Evolutionary conservation across 306 rosid genomes (phyloP), one percentile per base, ranked within the genome.

Genomic region (Astragalus membranaceus): DNA sequence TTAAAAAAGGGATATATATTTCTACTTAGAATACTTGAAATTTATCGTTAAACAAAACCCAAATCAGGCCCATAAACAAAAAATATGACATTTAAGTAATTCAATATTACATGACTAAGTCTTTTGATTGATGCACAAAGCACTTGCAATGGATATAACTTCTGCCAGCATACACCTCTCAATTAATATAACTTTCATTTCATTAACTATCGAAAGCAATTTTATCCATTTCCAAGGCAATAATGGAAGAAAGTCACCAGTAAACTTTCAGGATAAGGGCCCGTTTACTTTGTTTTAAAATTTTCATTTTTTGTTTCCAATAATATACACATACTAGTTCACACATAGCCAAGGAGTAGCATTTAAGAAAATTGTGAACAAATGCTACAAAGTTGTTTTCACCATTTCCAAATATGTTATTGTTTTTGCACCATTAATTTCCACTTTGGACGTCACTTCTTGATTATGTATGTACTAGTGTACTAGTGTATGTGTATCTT

Each of bases 61-160:
- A 64, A 64, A 7, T 51, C 11, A 15, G 32, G 54, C 58, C 12
- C 53, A 41, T 15, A 62, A 11, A 35, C 17, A 6, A 30, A 43
- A 56, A 67, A 55, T 41, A 63, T 16, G 60, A 73, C 71, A 42
- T 20, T 33, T 48, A 61, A 63, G 51, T 41, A 59, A 20, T 33
- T 26, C 48, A 55, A 33, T 58, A 39, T 3, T 57, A 35, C 75
- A 64, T 51, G 48, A 52, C 42, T 70, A 35, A 15, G 48, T 23
- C 36, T 49, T 59, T 44, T 41, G 66, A 59, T 15, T 42, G 29
- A 83, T 58, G 67, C 56, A 33, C 35, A 71, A 51, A 71, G 33
- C 50, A 46, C 55, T 51, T 46, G 43, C 63, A 53, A 47, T 66
- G 12, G 59, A 58, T 52, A 81, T 50, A 56, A 14, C 32, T 39